Base-by-base conservation (phyloP, 306 rosid species). In the Citrullus amarus region DNA sequence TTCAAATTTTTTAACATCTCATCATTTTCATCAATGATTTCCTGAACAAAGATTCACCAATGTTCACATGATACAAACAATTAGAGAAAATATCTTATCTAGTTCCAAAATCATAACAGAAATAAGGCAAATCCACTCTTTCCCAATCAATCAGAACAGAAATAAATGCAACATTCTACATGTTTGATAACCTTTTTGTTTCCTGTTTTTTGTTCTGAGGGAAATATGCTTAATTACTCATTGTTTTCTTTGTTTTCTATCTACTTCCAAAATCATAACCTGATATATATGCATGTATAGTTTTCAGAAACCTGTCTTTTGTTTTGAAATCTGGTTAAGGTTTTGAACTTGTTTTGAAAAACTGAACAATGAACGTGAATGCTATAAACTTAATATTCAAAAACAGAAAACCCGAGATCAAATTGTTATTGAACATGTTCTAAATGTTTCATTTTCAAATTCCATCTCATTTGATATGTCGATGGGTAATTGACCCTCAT, bases 21-120 rank as follows among this genome's bases (percentile, higher is more conserved):
- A 84, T 92, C 97, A 36, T 85, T 87, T 56, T 87, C 97, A 50
- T 89, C 66, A 9, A 86, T 79, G 70, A 85, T 48, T 83, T 85
- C 91, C 97, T 95, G 90, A 22, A 55, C 72, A 69, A 6, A 65
- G 22, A 80, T 66, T n/a, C 25, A 80, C 44, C 63, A 71, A 75
- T 78, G 6, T 39, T 38, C 18, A 57, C 14, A 28, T 25, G 48
- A 65, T 60, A 4, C 30, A 60, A 60, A 30, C 13, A 17, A 60
- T 60, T 12, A 14, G 39, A 30, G 18, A 60, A 12, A 25, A 22
- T 58, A 58, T 30, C 6, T 36, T 9, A 48, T 48, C 54, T 5
- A 48, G 0, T 48, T 4, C 54, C 54, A 48, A 48, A 13, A 48
- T 48, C 54, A 48, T 48, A 48, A 48, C 3, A 5, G 51, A 46